phyloP scores from a whole-genome alignment of 345 rosid genomes.

The Salix koriyanagi region DNA sequence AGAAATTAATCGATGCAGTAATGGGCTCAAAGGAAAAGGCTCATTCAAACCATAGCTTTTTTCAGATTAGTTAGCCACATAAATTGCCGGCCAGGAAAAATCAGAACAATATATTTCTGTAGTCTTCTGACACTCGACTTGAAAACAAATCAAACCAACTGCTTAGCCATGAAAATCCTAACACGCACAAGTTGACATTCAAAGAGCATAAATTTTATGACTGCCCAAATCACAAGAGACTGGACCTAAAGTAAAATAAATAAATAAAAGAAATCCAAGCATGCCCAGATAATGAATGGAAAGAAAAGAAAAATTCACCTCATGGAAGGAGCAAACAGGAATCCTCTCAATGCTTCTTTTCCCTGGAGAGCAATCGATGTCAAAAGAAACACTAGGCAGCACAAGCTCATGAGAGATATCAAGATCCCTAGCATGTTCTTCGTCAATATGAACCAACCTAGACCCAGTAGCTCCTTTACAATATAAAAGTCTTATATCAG shows the following conservation, averaged over 20 bases:
- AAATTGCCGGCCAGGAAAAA: slow-evolving; percentile 2
- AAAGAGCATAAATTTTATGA: background rate
- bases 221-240: background rate
- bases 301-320: slow-evolving; percentile 40
- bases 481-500: slow-evolving; percentile 83
- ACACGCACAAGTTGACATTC: background rate
- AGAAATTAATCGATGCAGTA: background rate
- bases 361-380: slow-evolving; percentile 56
- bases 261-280: slow-evolving; percentile 6
- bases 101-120: background rate
- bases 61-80: background rate
- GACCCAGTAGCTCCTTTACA: slow-evolving; percentile 94
- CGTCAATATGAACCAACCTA: slow-evolving; percentile 68
- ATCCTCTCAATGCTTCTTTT: slow-evolving; percentile 40
- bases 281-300: slow-evolving; percentile 9
- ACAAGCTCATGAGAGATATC: slow-evolving; percentile 44
- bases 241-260: background rate
- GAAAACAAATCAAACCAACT: background rate
- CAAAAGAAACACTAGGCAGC: slow-evolving; percentile 50
- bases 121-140: background rate
- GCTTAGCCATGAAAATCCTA: background rate
- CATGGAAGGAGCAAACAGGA: slow-evolving; percentile 65
- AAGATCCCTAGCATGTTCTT: slow-evolving; percentile 58
- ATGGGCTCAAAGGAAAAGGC: background rate
- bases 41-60: background rate